phyloP scores from a whole-genome alignment of 2,329 filamentous ascomycete genomes.

The Pyrenochaeta sp. region DNA sequence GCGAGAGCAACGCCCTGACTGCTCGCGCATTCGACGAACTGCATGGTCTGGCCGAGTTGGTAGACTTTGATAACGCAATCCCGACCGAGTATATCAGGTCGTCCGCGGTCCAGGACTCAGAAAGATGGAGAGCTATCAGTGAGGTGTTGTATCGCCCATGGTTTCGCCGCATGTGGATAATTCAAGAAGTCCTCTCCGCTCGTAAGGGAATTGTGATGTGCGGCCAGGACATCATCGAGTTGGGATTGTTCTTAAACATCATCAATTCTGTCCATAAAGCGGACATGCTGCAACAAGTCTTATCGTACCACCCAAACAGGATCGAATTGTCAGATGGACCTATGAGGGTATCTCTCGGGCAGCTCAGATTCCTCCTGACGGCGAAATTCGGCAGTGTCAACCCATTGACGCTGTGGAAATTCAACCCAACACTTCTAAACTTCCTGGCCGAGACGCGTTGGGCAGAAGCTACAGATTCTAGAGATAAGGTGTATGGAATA shows the following conservation, averaged over 20 bases:
- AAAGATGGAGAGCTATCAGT: slow-evolving; percentile 7
- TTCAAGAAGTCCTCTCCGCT: slow-evolving; percentile 11
- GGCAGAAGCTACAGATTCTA: slow-evolving; percentile 9
- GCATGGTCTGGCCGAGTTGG: slow-evolving; percentile 1
- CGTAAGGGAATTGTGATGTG: slow-evolving; percentile 5
- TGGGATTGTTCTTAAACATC: slow-evolving; percentile 3
- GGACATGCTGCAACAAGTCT: neutral
- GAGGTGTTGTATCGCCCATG: slow-evolving; percentile 10
- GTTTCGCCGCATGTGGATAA: slow-evolving; percentile 15
- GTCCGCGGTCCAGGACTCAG: neutral
- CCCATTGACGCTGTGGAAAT: neutral
- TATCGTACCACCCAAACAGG: slow-evolving; percentile 5
- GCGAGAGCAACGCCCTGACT: slow-evolving; percentile 4
- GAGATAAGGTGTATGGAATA: slow-evolving; percentile 9
- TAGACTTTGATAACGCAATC: slow-evolving; percentile 4
- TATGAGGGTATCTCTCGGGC: neutral
- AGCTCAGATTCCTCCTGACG: slow-evolving; percentile 5
- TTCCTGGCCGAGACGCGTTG: slow-evolving; percentile 8
- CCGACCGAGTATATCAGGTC: neutral
- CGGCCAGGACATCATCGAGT: slow-evolving; percentile 5
- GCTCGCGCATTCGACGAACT: slow-evolving; percentile 6
- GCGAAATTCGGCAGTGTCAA: slow-evolving; percentile 1
- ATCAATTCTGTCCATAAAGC: slow-evolving; percentile 6
- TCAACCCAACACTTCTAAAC: slow-evolving; percentile 5
- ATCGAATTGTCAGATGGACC: slow-evolving; percentile 3